Base-by-base conservation (phyloP, 345 rosid genomes). In the Lepidium africanum region DNA sequence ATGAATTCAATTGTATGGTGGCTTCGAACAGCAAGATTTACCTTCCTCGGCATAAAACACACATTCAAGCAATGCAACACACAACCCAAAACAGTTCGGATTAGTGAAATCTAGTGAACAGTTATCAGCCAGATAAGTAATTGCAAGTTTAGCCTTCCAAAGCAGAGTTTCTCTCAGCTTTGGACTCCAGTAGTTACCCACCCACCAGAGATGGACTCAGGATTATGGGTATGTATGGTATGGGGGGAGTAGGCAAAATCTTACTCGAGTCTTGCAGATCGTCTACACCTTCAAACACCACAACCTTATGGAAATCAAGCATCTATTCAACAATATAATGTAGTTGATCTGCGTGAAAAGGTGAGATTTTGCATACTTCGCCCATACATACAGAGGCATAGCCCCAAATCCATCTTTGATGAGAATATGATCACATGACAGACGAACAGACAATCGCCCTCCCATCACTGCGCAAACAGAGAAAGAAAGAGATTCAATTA, bases 291-390 rank as follows among this genome's bases (percentile, higher is more conserved):
- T 53, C 35, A 25, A 66, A 47, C 45, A 61, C 38, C 36, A 35
- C 27, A 9, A 25, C 35, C 69, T 58, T 2, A 58, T 10, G 33
- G 33, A 36, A 35, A 35, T 9, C 59, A 35, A 40, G 13, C 27
- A 51, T 53, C 60, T 9, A 9, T 39, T 2, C 6, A 23, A 9
- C 8, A 10, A 43, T 56, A 47, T 3, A 5, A 0, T 42, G n/a
- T 56, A 5, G 30, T 49, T 48, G 57, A 77, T 72, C 41, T 40
- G 66, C 2, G 33, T 30, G 40, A 77, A 67, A 30, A 43, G 75
- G 74, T 32, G 74, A 62, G 37, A 67, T 67, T 61, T 77, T 67
- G 52, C 79, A 58, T 15, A 65, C 76, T 16, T 32, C 7, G 12
- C 57, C 75, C 61, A 57, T 52, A 12, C 72, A 21, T 48, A 62